Conservation (phyloP, 1,284 basidiomycete species). For the Polyporus tsugae region DNA sequence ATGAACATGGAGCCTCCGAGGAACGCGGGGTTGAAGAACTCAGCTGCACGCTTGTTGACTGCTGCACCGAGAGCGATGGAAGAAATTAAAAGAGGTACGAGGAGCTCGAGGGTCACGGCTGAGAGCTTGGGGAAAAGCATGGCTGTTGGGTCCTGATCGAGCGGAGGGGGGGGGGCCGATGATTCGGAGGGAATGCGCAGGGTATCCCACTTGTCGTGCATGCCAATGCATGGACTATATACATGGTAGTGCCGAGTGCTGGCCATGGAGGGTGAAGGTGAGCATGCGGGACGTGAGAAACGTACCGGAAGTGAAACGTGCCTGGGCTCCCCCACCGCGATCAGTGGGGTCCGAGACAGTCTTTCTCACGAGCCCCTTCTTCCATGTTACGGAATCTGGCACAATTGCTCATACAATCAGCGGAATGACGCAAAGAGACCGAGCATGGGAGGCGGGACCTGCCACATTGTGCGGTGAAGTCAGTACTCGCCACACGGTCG, state of each 20-base stretch:
- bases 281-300: slow-evolving; percentile 1
- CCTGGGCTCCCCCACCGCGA: neutral
- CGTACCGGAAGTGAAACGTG: neutral
- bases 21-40: slow-evolving; percentile 53
- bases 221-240: neutral
- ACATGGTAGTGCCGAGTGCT: neutral
- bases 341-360: neutral
- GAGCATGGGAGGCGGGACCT: neutral
- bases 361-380: neutral
- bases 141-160: neutral
- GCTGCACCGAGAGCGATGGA: neutral
- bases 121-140: slow-evolving; percentile 1
- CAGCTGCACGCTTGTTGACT: slow-evolving; percentile 21
- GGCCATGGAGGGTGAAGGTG: neutral
- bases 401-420: neutral
- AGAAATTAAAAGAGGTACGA: neutral
- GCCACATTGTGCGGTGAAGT: neutral
- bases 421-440: neutral
- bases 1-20: slow-evolving; percentile 64
- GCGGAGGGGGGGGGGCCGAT: neutral
- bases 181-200: neutral
- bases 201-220: neutral
- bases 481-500: neutral
- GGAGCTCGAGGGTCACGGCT: neutral
- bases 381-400: neutral